Evolutionary conservation across 257 asterid species (phyloP).

Genomic region (Capsicum baccatum): DNA sequence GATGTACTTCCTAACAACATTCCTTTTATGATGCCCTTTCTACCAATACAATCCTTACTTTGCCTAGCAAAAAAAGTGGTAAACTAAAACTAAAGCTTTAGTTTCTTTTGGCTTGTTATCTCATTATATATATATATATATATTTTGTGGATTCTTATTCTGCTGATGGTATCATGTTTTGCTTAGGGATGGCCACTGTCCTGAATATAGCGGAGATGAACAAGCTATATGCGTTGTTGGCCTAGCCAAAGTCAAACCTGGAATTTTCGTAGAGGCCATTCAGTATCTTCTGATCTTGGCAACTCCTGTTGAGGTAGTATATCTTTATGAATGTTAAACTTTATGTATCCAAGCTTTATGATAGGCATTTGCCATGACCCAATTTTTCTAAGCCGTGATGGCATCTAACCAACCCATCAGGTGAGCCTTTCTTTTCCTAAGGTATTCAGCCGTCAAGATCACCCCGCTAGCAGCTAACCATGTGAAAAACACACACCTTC

Average conservation of each 20-base stretch:
- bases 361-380: background rate
- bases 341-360: background rate
- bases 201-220: slow-evolving; percentile 88
- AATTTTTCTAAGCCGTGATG: background rate
- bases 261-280: slow-evolving; percentile 91
- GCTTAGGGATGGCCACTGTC: slow-evolving; percentile 90
- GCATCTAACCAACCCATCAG: background rate
- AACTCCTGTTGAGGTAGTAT: slow-evolving; percentile 89
- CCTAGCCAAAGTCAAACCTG: slow-evolving; percentile 81
- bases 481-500: too few relatives aligned
- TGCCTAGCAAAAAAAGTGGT: background rate
- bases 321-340: background rate
- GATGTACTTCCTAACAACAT: slow-evolving; percentile 25
- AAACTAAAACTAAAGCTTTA: background rate
- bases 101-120: slow-evolving; percentile 29
- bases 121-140: background rate
- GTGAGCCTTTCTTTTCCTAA: background rate
- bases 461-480: too few relatives aligned
- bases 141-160: slow-evolving; percentile 14
- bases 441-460: too few relatives aligned
- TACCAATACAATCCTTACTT: slow-evolving; percentile 17
- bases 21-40: slow-evolving; percentile 20
- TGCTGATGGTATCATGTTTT: background rate
- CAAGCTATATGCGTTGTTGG: slow-evolving; percentile 98
- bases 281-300: slow-evolving; percentile 90